These are phyloP conservation scores for Rhodotorula sp. DNA, from an alignment of 1,284 basidiomycete species.

Conservation along the genomic window DNA sequence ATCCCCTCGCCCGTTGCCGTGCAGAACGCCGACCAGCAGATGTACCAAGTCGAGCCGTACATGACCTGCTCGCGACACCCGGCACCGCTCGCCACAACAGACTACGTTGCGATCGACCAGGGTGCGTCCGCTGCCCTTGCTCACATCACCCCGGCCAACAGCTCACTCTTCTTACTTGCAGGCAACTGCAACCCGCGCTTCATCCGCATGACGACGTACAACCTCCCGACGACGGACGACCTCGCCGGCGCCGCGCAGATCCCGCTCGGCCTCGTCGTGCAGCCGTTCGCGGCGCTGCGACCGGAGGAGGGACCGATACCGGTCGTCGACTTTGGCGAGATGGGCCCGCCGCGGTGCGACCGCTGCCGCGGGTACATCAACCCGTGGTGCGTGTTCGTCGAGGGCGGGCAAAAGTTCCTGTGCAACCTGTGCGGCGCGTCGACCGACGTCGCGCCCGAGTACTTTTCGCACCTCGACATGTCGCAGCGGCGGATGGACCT, in stretches of 20 bases:
- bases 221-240: slow-evolving; percentile 75
- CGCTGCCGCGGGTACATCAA: slow-evolving; percentile 91
- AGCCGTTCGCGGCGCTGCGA: slow-evolving; percentile 84
- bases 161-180: slow-evolving; percentile 41
- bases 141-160: too few relatives aligned
- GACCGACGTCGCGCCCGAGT: slow-evolving; percentile 75
- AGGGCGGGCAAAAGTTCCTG: slow-evolving; percentile 83
- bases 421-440: slow-evolving; percentile 88
- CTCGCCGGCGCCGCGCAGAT: slow-evolving; percentile 79
- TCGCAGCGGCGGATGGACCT: slow-evolving; percentile 82
- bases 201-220: slow-evolving; percentile 67
- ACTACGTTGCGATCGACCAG: slow-evolving; percentile 89
- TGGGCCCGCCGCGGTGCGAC: slow-evolving; percentile 82
- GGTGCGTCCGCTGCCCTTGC: slow-evolving; percentile 57
- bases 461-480: slow-evolving; percentile 82
- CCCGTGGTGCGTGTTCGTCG: slow-evolving; percentile 85
- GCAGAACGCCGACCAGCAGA: slow-evolving; percentile 74
- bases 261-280: slow-evolving; percentile 80
- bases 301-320: slow-evolving; percentile 74
- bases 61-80: slow-evolving; percentile 71
- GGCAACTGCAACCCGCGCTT: slow-evolving; percentile 71
- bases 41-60: slow-evolving; percentile 60
- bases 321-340: slow-evolving; percentile 62
- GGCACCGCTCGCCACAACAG: slow-evolving; percentile 81
- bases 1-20: slow-evolving; percentile 87